phyloP scores from a whole-genome alignment of 2,329 filamentous ascomycete genomes.

The Clarireedia hainanense region DNA sequence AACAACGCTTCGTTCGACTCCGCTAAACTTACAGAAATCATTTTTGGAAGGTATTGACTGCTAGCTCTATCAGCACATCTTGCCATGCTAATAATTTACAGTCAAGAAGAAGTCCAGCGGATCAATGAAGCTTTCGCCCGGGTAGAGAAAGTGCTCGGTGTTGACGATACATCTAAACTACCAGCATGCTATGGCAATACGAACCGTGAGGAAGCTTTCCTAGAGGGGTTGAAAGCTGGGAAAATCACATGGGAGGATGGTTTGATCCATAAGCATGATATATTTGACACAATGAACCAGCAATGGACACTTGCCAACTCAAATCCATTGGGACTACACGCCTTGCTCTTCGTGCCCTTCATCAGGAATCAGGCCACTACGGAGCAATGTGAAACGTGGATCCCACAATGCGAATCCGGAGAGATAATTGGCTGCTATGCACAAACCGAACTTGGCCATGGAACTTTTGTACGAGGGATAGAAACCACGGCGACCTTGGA shows the following conservation, averaged over 20 bases:
- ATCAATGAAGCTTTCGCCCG: constrained; percentile 10
- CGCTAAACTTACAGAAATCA: background rate
- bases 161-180: constrained; percentile 9
- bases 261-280: background rate
- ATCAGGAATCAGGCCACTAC: constrained; percentile 6
- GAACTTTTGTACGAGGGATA: constrained; percentile 27
- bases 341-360: background rate
- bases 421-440: constrained; percentile 27
- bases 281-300: constrained; percentile 8
- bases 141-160: constrained; percentile 10
- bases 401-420: constrained; percentile 11
- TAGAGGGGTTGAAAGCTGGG: constrained; percentile 11
- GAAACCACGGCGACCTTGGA: constrained; percentile 30
- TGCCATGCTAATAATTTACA: background rate
- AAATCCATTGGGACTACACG: constrained; percentile 5
- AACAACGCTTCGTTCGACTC: background rate
- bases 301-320: constrained; percentile 8
- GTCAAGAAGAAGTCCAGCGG: background rate
- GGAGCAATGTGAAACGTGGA: constrained; percentile 13
- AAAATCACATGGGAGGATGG: constrained; percentile 10
- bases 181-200: constrained; percentile 9
- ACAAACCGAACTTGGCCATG: constrained; percentile 30
- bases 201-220: constrained; percentile 7
- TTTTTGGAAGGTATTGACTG: background rate
- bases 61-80: background rate